Evolutionary conservation across 2,329 filamentous ascomycete genomes (phyloP).

Genomic region (Cytospora piceicola): DNA sequence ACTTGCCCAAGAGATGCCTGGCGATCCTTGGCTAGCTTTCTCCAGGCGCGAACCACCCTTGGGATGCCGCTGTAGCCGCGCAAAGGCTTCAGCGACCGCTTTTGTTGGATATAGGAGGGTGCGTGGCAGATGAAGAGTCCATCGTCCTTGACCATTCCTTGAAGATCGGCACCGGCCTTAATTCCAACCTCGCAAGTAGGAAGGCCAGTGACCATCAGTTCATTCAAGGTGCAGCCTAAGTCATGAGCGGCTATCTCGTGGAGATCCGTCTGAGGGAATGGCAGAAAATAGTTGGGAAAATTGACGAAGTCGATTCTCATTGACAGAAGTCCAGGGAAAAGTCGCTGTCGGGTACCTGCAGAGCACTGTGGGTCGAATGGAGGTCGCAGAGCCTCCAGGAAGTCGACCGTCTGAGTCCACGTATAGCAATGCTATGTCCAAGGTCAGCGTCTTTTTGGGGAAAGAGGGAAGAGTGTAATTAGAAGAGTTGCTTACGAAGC

Average conservation of each 20-base stretch:
- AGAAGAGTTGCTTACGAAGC: conserved; percentile 41
- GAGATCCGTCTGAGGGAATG: conserved; percentile 51
- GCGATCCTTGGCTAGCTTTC: conserved; percentile 35
- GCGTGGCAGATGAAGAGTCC: conserved; percentile 54
- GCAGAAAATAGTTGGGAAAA: conserved; percentile 52
- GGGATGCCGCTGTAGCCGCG: conserved; percentile 45
- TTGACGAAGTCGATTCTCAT: conserved; percentile 60
- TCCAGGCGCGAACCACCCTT: conserved; percentile 52
- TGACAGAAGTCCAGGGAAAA: conserved; percentile 52
- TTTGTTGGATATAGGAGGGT: conserved; percentile 48
- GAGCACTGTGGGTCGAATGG: conserved; percentile 50
- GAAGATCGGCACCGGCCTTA: conserved; percentile 51
- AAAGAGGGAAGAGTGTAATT: neutral
- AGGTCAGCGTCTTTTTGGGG: neutral
- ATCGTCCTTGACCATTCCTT: conserved; percentile 56
- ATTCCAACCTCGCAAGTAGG: conserved; percentile 53
- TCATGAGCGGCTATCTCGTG: conserved; percentile 59
- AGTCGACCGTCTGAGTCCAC: conserved; percentile 59
- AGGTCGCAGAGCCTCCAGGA: conserved; percentile 54
- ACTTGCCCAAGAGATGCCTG: conserved; percentile 13
- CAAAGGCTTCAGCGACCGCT: conserved; percentile 46
- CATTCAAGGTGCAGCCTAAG: conserved; percentile 56
- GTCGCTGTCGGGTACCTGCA: conserved; percentile 43
- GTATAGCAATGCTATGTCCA: conserved; percentile 50
- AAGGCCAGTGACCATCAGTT: conserved; percentile 57